A percentile compares a stretch with the other conserved stretches of the same genome.
These are phyloP conservation scores for Parietaria judaica DNA, from an alignment of 306 rosid genomes.

Conservation along the genomic window DNA sequence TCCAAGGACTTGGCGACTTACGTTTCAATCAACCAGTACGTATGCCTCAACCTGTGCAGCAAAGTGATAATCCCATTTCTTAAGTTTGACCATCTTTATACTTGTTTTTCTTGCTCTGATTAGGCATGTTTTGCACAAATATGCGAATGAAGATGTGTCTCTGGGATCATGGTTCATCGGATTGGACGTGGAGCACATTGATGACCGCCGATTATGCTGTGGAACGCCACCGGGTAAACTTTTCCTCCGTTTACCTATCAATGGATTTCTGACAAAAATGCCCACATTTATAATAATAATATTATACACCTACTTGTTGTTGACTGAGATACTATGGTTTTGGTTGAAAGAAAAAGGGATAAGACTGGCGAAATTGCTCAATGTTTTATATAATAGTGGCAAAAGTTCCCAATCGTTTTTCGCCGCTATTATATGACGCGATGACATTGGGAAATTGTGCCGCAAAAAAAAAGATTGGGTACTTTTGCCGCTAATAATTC, in stretches of 20 bases:
- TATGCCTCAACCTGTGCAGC: not conserved
- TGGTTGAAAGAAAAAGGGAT: too few relatives aligned
- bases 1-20: conserved; percentile 45
- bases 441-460: too few relatives aligned
- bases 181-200: conserved; percentile 51
- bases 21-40: conserved; percentile 48
- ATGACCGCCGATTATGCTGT: conserved; percentile 55
- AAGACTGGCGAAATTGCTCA: too few relatives aligned
- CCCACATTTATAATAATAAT: not conserved
- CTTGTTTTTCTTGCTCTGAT: conserved; percentile 8
- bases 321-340: too few relatives aligned
- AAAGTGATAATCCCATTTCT: conserved; percentile 2
- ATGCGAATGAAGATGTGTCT: conserved; percentile 50
- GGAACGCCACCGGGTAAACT: conserved; percentile 54
- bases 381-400: too few relatives aligned
- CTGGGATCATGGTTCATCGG: conserved; percentile 55
- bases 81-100: not conserved
- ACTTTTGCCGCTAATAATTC: too few relatives aligned
- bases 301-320: too few relatives aligned
- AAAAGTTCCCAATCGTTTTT: too few relatives aligned
- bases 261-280: not conserved
- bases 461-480: too few relatives aligned
- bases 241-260: not conserved
- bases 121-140: conserved; percentile 53
- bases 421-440: too few relatives aligned